Base-by-base conservation (phyloP, 2,329 filamentous ascomycete species). In the Epichloe scottii region DNA sequence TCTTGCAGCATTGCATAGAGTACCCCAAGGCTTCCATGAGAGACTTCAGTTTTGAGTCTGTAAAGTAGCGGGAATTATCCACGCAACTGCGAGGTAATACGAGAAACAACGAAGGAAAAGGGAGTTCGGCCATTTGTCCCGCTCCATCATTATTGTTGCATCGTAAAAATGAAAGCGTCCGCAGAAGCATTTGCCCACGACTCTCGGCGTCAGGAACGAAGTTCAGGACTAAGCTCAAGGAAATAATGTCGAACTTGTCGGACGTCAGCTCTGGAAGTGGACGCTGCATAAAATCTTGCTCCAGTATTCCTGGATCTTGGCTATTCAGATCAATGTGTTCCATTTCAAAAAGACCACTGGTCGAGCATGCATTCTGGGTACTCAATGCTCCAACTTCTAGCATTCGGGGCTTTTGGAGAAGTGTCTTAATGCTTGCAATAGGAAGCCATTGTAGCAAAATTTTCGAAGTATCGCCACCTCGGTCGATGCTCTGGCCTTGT, bases 231-330 rank as follows among this genome's bases (percentile, higher is more conserved):
- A 98, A 72, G 8, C 89, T 95, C 23, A 98, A 73, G 47, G 89
- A 95, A 60, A 98, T 84, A 48, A 97, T 79, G 63, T 98, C 88
- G 63, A 97, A 97, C 21, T 72, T 73, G 40, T 89, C 82, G 0
- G 70, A 66, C 5, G 77, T 71, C 21, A 75, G 65, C 5, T 63
- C 64, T 0, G 91, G 91, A 3, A 91, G 66, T 0, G 89, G 87
- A 26, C 89, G 77, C 58, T 88, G 71, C 90, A 98, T 95, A 62
- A 98, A 97, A 66, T 98, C 89, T 63, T 96, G 89, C 66, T 94
- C 82, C 52, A 82, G 64, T 57, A 98, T 98, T 0, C 81, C 83
- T 1, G 84, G 74, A 45, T 83, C 84, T 62, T 95, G 89, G 53
- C 89, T 93, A 67, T 94, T 87, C 51, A 98, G 71, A 63, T 98